phyloP scores from a whole-genome alignment of 495 filamentous ascomycete species.

The Friedmanniomyces simplex region DNA sequence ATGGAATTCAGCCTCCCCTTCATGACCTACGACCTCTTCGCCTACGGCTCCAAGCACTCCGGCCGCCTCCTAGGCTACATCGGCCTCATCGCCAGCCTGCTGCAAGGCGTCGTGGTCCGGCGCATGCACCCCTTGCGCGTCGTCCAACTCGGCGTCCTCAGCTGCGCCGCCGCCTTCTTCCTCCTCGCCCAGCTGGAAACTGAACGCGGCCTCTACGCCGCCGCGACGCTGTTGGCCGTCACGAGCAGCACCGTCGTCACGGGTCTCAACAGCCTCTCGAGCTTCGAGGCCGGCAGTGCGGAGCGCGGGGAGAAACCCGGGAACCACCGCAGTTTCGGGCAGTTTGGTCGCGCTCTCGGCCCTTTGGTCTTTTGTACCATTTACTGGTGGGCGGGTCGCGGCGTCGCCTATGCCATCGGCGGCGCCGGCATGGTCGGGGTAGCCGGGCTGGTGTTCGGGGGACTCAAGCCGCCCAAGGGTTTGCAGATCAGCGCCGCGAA shows the following conservation, averaged over 20 bases:
- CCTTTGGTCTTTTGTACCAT: slow-evolving; percentile 88
- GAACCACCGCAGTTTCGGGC: slow-evolving; percentile 73
- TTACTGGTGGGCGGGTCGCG: slow-evolving; percentile 96
- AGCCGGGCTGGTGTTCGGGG: slow-evolving; percentile 55
- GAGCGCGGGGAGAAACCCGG: slow-evolving; percentile 83
- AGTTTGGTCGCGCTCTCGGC: slow-evolving; percentile 75
- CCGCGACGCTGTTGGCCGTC: slow-evolving; percentile 71
- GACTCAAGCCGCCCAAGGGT: slow-evolving; percentile 40
- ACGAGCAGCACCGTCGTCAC: slow-evolving; percentile 93
- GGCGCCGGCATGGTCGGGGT: slow-evolving; percentile 70
- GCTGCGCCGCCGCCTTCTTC: slow-evolving; percentile 70
- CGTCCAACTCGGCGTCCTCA: slow-evolving; percentile 65
- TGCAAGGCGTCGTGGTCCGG: slow-evolving; percentile 79
- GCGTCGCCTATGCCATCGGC: slow-evolving; percentile 72
- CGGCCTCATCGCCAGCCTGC: slow-evolving; percentile 78
- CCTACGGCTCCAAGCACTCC: slow-evolving; percentile 63
- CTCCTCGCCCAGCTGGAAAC: slow-evolving; percentile 60
- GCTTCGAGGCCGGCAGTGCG: slow-evolving; percentile 68
- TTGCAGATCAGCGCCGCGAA: not conserved
- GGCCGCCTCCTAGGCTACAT: slow-evolving; percentile 88
- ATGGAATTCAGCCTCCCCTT: slow-evolving; percentile 96
- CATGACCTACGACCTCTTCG: slow-evolving; percentile 90
- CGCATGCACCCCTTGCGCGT: slow-evolving; percentile 67
- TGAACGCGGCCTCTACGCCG: slow-evolving; percentile 59
- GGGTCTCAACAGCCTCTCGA: slow-evolving; percentile 80